phyloP scores from a whole-genome alignment of 2,329 filamentous ascomycete genomes.

The Aspergillus piperis region DNA sequence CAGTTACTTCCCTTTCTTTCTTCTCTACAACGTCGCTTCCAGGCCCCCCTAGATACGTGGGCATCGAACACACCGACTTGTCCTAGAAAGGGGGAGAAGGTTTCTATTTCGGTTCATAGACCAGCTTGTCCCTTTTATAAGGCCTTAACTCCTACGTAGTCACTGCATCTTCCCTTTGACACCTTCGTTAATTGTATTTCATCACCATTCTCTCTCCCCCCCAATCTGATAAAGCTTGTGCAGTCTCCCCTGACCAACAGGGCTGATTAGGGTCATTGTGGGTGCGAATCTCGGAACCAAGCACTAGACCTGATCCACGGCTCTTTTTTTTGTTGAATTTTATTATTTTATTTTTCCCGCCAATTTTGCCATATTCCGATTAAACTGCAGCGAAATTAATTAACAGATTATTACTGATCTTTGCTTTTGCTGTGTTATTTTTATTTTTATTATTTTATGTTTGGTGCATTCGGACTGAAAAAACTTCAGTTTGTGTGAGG shows the following conservation, averaged over 20 bases:
- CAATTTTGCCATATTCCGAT: slow-evolving; percentile 5
- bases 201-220: neutral
- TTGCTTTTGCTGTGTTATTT: neutral
- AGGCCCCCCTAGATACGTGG: neutral
- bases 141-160: neutral
- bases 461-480: neutral
- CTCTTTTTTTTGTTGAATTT: slow-evolving; percentile 3
- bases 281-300: slow-evolving; percentile 25
- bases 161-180: neutral
- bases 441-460: neutral
- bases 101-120: neutral
- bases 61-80: neutral
- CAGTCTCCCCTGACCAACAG: slow-evolving; percentile 4
- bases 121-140: slow-evolving; percentile 1
- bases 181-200: neutral
- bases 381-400: neutral
- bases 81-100: neutral
- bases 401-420: neutral
- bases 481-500: neutral
- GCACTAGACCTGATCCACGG: slow-evolving; percentile 17
- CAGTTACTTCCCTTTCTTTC: slow-evolving; percentile 4
- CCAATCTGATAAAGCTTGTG: neutral
- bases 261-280: slow-evolving; percentile 16
- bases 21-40: neutral
- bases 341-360: slow-evolving; percentile 4